phyloP scores from a whole-genome alignment of 2,329 filamentous ascomycete species.

The Colletotrichum aenigma region DNA sequence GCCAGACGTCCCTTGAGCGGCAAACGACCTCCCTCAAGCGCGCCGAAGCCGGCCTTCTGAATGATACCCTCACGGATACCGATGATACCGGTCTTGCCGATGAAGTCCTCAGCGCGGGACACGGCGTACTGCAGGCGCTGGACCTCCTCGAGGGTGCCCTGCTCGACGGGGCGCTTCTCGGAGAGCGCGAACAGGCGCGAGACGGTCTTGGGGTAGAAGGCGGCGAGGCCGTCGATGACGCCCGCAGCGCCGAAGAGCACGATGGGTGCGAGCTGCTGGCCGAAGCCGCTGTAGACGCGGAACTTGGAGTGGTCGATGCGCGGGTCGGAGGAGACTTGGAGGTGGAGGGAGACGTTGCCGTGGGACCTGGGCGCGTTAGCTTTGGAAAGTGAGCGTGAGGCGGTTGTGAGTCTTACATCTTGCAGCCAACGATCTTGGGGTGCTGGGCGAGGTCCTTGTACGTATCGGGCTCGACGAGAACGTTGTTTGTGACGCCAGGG shows the following conservation, averaged over 20 bases:
- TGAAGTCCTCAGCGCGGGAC: constrained; percentile 64
- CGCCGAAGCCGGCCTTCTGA: constrained; percentile 61
- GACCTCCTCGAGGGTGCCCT: constrained; percentile 53
- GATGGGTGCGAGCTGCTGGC: constrained; percentile 69
- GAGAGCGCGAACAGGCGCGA: constrained; percentile 59
- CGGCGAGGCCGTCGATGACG: constrained; percentile 70
- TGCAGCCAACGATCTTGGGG: constrained; percentile 71
- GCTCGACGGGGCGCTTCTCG: constrained; percentile 36
- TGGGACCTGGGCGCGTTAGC: constrained; percentile 47
- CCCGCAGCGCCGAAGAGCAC: constrained; percentile 67
- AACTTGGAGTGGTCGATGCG: constrained; percentile 65
- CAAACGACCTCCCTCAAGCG: constrained; percentile 61
- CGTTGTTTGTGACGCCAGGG: constrained; percentile 69
- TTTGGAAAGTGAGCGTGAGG: not conserved
- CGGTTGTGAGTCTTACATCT: constrained; percentile 45
- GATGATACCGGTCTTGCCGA: constrained; percentile 64
- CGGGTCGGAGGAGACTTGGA: constrained; percentile 65
- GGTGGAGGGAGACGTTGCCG: constrained; percentile 67
- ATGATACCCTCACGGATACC: constrained; percentile 69
- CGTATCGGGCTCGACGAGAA: constrained; percentile 62
- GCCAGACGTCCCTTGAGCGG: constrained; percentile 62
- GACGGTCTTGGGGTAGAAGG: constrained; percentile 67
- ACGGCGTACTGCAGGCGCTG: constrained; percentile 65
- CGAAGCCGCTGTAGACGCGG: constrained; percentile 68
- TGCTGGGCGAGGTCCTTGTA: constrained; percentile 63